These are phyloP conservation scores for Lecanicillium sp. DNA, from an alignment of 2,329 filamentous ascomycete genomes.

Conservation along the genomic window DNA sequence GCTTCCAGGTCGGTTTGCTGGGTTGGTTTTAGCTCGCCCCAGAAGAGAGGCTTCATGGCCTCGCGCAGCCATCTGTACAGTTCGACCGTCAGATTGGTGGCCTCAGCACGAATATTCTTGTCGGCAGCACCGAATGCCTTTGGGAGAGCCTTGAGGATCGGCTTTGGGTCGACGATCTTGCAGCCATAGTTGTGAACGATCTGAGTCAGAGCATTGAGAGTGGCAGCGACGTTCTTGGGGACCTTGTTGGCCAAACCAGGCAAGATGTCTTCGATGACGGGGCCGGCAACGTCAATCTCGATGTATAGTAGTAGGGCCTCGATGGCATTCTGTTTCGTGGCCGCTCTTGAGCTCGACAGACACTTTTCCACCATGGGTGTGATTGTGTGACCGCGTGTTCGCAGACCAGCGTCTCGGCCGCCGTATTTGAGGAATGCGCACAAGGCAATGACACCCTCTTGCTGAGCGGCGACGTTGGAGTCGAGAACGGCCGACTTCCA, in stretches of 20 bases:
- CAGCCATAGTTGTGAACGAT: slow-evolving; percentile 94
- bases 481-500: slow-evolving; percentile 93
- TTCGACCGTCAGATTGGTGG: slow-evolving; percentile 85
- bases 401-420: slow-evolving; percentile 68
- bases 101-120: slow-evolving; percentile 95
- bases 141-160: slow-evolving; percentile 78
- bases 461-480: slow-evolving; percentile 93
- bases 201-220: slow-evolving; percentile 68
- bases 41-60: slow-evolving; percentile 97
- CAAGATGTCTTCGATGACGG: slow-evolving; percentile 84
- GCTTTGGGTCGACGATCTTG: slow-evolving; percentile 89
- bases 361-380: slow-evolving; percentile 85
- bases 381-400: slow-evolving; percentile 71
- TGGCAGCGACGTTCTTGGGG: slow-evolving; percentile 73
- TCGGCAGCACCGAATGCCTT: slow-evolving; percentile 94
- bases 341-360: slow-evolving; percentile 77
- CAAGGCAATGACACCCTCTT: slow-evolving; percentile 81
- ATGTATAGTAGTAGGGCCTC: slow-evolving; percentile 85
- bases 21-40: slow-evolving; percentile 89
- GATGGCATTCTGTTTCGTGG: slow-evolving; percentile 78
- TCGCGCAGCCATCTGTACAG: slow-evolving; percentile 96
- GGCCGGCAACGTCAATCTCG: slow-evolving; percentile 79
- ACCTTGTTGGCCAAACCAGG: slow-evolving; percentile 80
- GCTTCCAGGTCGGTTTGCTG: slow-evolving; percentile 93
- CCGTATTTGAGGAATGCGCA: slow-evolving; percentile 92